These are phyloP conservation scores for Phylloporus sp. DNA, from an alignment of 1,284 basidiomycete genomes.

Conservation along the genomic window DNA sequence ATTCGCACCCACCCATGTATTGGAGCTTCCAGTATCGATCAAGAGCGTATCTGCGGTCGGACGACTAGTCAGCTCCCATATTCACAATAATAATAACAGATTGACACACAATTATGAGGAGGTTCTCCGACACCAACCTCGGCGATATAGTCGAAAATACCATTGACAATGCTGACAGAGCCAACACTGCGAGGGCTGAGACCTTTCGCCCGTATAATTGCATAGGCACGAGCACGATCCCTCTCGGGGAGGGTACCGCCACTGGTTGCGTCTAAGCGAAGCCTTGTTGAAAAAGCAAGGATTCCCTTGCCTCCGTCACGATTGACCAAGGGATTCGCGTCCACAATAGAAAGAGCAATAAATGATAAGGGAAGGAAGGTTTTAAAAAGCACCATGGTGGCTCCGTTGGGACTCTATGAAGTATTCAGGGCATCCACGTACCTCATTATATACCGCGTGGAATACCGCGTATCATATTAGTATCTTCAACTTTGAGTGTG, in stretches of 20 bases:
- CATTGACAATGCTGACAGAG: conserved; percentile 19
- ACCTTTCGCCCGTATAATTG: conserved; percentile 7
- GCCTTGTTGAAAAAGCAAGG: conserved; percentile 21
- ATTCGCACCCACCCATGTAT: conserved; percentile 47
- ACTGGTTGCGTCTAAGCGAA: not conserved
- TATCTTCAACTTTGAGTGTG: not conserved
- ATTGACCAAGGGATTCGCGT: conserved; percentile 22
- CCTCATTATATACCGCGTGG: not conserved
- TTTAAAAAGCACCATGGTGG: conserved; percentile 13
- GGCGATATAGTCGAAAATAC: conserved; percentile 39
- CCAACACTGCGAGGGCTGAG: conserved; percentile 7
- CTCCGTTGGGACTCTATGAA: not conserved
- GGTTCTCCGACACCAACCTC: conserved; percentile 54
- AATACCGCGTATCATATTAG: not conserved
- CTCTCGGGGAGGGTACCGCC: conserved; percentile 11
- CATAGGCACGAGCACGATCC: conserved; percentile 31
- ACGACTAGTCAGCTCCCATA: conserved; percentile 4
- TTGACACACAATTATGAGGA: conserved; percentile 48
- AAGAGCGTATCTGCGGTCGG: conserved; percentile 34
- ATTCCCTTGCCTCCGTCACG: conserved; percentile 16
- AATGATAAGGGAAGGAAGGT: conserved; percentile 15
- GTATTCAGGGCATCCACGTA: not conserved
- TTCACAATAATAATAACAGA: not conserved
- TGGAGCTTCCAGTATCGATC: conserved; percentile 45
- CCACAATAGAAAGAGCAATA: conserved; percentile 15